phyloP scores from a whole-genome alignment of 2,329 filamentous ascomycete species.

The Cladosporium oxysporum region DNA sequence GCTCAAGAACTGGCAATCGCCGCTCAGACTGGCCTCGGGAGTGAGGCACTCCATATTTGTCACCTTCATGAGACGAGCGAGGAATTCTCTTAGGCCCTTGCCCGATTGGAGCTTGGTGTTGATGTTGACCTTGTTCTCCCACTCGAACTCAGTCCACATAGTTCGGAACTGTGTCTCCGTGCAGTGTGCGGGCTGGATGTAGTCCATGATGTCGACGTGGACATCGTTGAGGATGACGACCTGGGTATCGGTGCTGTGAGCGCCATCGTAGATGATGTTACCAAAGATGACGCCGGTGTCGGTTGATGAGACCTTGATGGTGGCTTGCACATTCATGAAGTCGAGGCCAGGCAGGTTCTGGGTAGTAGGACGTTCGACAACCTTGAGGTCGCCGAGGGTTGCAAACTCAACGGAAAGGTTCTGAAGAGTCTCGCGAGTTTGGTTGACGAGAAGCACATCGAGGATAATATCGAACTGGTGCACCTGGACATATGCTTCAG shows the following conservation, averaged over 20 bases:
- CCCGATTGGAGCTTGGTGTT: constrained; percentile 77
- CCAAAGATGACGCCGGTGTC: constrained; percentile 99
- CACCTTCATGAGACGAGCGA: constrained; percentile 91
- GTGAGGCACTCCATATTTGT: constrained; percentile 99
- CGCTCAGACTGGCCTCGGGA: constrained; percentile 92
- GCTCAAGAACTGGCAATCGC: constrained; percentile 96
- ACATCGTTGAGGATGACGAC: constrained; percentile 98
- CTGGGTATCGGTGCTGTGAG: constrained; percentile 87
- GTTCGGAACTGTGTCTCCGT: constrained; percentile 97
- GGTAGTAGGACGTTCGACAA: constrained; percentile 92
- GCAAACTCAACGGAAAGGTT: constrained; percentile 98
- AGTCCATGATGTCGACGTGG: constrained; percentile 99
- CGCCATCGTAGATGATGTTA: constrained; percentile 95
- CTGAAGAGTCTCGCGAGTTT: constrained; percentile 93
- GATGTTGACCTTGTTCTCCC: constrained; percentile 99
- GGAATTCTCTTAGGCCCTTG: constrained; percentile 85
- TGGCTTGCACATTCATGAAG: constrained; percentile 97
- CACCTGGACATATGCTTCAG: constrained; percentile 98
- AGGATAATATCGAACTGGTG: constrained; percentile 98
- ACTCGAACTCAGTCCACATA: constrained; percentile 99
- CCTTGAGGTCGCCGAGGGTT: constrained; percentile 96
- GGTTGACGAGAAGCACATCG: constrained; percentile 94
- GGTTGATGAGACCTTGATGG: constrained; percentile 96
- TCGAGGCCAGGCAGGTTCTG: constrained; percentile 94
- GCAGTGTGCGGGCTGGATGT: constrained; percentile 95